Percentiles rank a stretch among this genome's conserved stretches.
Conservation (phyloP, 805 yeast genomes). For the Kodamaea lidongshanica region DNA sequence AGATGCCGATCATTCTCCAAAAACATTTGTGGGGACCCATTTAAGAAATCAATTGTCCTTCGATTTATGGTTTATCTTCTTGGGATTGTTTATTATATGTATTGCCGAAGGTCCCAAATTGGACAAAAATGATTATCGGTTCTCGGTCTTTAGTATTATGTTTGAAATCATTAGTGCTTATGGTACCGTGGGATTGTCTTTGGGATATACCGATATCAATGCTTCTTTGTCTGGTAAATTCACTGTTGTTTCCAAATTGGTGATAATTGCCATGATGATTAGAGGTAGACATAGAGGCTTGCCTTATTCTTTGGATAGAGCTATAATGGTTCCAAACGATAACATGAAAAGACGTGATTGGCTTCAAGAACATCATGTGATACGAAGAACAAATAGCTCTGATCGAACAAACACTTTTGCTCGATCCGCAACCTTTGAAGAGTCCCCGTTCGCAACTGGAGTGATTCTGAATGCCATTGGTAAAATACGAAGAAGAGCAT, state of each 20-base stretch:
- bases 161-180: slow-evolving; percentile 93
- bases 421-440: slow-evolving; percentile 9
- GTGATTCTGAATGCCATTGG: slow-evolving; percentile 4
- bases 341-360: slow-evolving; percentile 57
- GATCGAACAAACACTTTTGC: slow-evolving; percentile 16
- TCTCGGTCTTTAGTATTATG: slow-evolving; percentile 64
- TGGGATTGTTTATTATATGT: slow-evolving; percentile 81
- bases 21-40: slow-evolving; percentile 76
- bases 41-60: slow-evolving; percentile 86
- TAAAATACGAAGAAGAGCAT: no score
- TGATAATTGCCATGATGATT: slow-evolving; percentile 82
- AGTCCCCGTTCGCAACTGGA: slow-evolving; percentile 1
- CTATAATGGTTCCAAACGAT: slow-evolving; percentile 77
- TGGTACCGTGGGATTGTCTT: slow-evolving; percentile 90
- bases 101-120: slow-evolving; percentile 74
- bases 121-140: slow-evolving; percentile 35
- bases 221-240: slow-evolving; percentile 74
- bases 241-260: slow-evolving; percentile 67
- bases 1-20: slow-evolving; percentile 38
- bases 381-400: slow-evolving; percentile 24
- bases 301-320: slow-evolving; percentile 90
- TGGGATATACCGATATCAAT: slow-evolving; percentile 67
- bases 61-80: slow-evolving; percentile 88
- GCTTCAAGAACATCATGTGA: slow-evolving; percentile 49
- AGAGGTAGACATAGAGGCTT: slow-evolving; percentile 96